Percentiles rank a stretch among this genome's conserved stretches.
Evolutionary conservation across 2,329 filamentous ascomycete genomes (phyloP).

Genomic region (Grosmannia serpens): DNA sequence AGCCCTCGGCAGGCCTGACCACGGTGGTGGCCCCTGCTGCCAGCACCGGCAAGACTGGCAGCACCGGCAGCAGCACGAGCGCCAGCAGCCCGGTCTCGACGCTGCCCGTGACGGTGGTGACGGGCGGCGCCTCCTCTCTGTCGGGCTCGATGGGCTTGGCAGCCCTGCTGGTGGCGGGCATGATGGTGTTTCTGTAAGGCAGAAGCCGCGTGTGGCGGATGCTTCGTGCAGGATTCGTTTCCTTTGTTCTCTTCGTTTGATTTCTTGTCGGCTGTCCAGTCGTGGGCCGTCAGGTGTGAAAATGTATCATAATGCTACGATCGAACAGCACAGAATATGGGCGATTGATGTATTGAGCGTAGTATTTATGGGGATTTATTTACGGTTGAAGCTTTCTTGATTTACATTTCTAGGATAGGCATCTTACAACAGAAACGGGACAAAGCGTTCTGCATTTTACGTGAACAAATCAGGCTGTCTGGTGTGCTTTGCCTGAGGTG

Average conservation of each 20-base stretch:
- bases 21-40: not conserved
- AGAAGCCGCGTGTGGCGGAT: not conserved
- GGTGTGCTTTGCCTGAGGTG: not conserved
- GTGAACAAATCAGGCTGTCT: not conserved
- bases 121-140: constrained; percentile 8
- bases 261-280: not conserved
- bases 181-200: constrained; percentile 9
- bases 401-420: not conserved
- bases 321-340: not conserved
- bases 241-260: not conserved
- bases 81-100: not conserved
- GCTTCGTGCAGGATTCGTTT: not conserved
- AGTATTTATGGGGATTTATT: not conserved
- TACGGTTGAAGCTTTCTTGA: not conserved
- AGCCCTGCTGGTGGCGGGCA: constrained; percentile 3
- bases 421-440: not conserved
- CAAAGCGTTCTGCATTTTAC: not conserved
- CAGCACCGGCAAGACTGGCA: not conserved
- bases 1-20: not conserved
- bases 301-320: not conserved
- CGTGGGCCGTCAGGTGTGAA: not conserved
- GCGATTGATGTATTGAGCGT: not conserved
- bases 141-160: constrained; percentile 8
- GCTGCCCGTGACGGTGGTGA: constrained; percentile 2
- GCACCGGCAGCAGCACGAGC: not conserved